Conservation (phyloP, 148 eudicot species). For the Camellia lanceoleosa region DNA sequence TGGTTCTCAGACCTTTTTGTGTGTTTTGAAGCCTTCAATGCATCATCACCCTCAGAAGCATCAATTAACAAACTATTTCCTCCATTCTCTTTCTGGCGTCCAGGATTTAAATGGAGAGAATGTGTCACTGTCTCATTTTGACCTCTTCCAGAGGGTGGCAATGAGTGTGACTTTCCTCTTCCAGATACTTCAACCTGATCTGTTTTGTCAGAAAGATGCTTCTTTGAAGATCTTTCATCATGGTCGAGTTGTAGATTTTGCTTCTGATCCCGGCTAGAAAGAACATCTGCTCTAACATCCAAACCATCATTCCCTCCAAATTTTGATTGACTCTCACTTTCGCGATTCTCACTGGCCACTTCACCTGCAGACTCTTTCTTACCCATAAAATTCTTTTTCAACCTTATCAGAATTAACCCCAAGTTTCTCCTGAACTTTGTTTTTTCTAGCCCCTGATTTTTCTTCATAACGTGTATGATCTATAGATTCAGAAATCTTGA, state of each 20-base stretch:
- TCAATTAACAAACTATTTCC: too few relatives aligned
- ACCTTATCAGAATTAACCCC: constrained; percentile 28
- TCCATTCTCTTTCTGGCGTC: constrained; percentile 31
- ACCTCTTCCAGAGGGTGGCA: constrained; percentile 46
- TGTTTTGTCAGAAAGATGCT: constrained; percentile 34
- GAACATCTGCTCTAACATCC: constrained; percentile 20
- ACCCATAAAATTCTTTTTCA: constrained; percentile 22
- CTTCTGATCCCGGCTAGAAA: constrained; percentile 28
- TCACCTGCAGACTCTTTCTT: constrained; percentile 33
- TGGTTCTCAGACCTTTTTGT: too few relatives aligned
- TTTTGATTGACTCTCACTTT: constrained; percentile 28
- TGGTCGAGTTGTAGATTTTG: constrained; percentile 27
- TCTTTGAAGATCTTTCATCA: constrained; percentile 43
- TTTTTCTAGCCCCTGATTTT: constrained; percentile 37
- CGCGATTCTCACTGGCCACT: constrained; percentile 23
- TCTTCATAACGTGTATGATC: constrained; percentile 37
- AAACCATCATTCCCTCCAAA: constrained; percentile 26
- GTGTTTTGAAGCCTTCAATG: too few relatives aligned
- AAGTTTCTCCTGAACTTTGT: constrained; percentile 42
- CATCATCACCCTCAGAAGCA: too few relatives aligned
- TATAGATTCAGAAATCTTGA: constrained; percentile 36
- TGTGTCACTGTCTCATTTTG: constrained; percentile 32
- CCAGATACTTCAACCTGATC: constrained; percentile 32
- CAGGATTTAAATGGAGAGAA: constrained; percentile 20
- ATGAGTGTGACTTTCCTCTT: constrained; percentile 47